A percentile compares a stretch with the other conserved stretches of the same genome.
Conservation (phyloP, 2,329 filamentous ascomycete species). For the Purpureocillium lavendulum region DNA sequence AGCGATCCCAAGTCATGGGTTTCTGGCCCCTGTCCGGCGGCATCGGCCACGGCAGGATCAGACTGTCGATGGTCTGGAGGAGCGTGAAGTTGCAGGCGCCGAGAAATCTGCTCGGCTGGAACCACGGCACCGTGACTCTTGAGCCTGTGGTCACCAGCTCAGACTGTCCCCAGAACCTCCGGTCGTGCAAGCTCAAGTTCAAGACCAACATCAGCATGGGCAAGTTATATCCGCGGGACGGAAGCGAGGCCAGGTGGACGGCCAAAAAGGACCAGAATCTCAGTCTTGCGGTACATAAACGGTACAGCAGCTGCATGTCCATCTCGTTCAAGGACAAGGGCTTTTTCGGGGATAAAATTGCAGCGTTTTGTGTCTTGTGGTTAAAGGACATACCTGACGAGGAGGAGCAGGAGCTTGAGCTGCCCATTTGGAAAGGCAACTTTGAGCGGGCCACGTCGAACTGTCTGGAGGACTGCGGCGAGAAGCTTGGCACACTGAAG, state of each 20-base stretch:
- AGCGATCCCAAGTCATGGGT: slow-evolving; percentile 56
- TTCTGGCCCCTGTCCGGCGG: slow-evolving; percentile 62
- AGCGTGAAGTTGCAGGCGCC: slow-evolving; percentile 57
- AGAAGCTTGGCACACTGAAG: slow-evolving; percentile 37
- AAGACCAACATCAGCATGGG: slow-evolving; percentile 46
- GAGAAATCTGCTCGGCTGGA: slow-evolving; percentile 55
- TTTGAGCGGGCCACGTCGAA: slow-evolving; percentile 36
- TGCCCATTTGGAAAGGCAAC: slow-evolving; percentile 59
- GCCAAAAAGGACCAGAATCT: slow-evolving; percentile 34
- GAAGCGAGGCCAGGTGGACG: slow-evolving; percentile 40
- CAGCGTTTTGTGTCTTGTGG: slow-evolving; percentile 59
- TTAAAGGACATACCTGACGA: slow-evolving; percentile 62
- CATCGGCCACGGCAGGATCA: slow-evolving; percentile 60
- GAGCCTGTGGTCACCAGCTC: slow-evolving; percentile 37
- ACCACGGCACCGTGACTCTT: slow-evolving; percentile 62
- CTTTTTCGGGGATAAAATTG: slow-evolving; percentile 42
- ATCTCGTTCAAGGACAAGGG: slow-evolving; percentile 39
- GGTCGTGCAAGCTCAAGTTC: slow-evolving; percentile 47
- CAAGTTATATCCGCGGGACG: slow-evolving; percentile 43
- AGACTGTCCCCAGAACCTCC: slow-evolving; percentile 37
- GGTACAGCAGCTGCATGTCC: slow-evolving; percentile 48
- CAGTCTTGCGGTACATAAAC: slow-evolving; percentile 48
- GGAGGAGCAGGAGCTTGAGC: slow-evolving; percentile 46
- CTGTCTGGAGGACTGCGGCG: slow-evolving; percentile 34
- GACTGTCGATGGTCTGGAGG: slow-evolving; percentile 66